Base-by-base conservation (phyloP, 805 yeast species). In the Candida michaelii region DNA sequence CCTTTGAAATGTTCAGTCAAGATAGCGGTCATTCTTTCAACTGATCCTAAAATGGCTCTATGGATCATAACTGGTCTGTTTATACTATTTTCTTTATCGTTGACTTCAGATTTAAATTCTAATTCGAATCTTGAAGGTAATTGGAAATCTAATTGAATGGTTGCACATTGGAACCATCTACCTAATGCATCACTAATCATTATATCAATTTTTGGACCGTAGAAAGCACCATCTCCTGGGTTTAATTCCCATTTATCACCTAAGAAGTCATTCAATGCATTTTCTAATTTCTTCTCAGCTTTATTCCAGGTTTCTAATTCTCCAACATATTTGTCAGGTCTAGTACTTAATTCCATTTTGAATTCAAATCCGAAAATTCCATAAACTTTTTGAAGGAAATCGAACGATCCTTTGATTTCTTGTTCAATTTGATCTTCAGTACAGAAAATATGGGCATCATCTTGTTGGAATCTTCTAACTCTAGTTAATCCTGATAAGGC, bases 121-220 rank as follows among this genome's bases (percentile, higher is more conserved):
- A 93, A 79, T 56, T 86, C 96, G 62, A 93, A 93, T 71, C 99
- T 84, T 57, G 78, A 75, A 52, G 99, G 99, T 60, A 93, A 77
- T 77, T 93, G 99, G 95, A 91, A 93, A 71, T 93, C 99, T 62
- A 93, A 80, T 76, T 93, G 99, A 64, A 93, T 87, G 43, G 99
- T 93, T 48, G 99, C 99, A 78, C 98, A 91, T 73, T 93, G 99
- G 73, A 87, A 93, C 95, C 96, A 89, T 83, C 97, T 86, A 62
- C 79, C 81, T 63, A 89, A 77, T 36, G 97, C 96, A 66, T 93
- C 99, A 52, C 90, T 80, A 59, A 93, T 87, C 86, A 83, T 84
- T 59, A 93, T 88, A 72, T 91, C 99, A 63, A 91, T 93, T 82
- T 91, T 91, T 59, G 95, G 95, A 57, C 95, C 95, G 62, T 86